phyloP scores from a whole-genome alignment of 129 eudicot genomes.

The Saposhnikovia divaricata region DNA sequence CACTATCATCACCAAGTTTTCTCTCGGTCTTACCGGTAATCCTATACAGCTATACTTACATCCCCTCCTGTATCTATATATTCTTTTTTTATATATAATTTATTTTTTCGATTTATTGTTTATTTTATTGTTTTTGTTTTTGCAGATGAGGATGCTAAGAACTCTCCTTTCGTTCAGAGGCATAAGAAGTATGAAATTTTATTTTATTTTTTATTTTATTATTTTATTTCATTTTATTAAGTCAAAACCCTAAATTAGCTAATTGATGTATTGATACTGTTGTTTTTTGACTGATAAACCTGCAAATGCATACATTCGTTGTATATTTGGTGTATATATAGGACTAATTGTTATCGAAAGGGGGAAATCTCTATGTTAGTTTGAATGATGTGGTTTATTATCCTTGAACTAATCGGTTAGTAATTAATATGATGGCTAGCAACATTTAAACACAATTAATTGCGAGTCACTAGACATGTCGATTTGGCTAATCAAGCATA shows the following conservation, averaged over 20 bases:
- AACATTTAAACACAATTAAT: neutral
- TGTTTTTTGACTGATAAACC: neutral
- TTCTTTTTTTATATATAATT: neutral
- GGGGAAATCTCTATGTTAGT: too few species aligned
- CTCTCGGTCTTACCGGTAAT: conserved; percentile 46
- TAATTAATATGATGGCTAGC: too few species aligned
- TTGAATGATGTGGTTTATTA: too few species aligned
- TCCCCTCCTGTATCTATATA: neutral
- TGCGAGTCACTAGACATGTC: neutral
- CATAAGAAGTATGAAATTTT: conserved; percentile 26
- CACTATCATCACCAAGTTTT: conserved; percentile 37
- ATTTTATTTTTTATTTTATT: neutral
- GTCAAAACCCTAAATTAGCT: neutral
- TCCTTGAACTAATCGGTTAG: too few species aligned
- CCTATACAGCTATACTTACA: neutral
- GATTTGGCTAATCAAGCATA: neutral
- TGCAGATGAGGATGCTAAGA: conserved; percentile 57
- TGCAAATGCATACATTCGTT: too few species aligned
- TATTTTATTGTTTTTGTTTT: neutral
- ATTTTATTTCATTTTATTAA: neutral
- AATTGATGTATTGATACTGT: neutral
- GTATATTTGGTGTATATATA: too few species aligned
- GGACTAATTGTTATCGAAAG: too few species aligned
- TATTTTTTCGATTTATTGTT: too few species aligned
- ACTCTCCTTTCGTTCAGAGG: conserved; percentile 45